These are phyloP conservation scores for Podospora pseudocomata DNA, from an alignment of 495 filamentous ascomycete species.

Conservation along the genomic window DNA sequence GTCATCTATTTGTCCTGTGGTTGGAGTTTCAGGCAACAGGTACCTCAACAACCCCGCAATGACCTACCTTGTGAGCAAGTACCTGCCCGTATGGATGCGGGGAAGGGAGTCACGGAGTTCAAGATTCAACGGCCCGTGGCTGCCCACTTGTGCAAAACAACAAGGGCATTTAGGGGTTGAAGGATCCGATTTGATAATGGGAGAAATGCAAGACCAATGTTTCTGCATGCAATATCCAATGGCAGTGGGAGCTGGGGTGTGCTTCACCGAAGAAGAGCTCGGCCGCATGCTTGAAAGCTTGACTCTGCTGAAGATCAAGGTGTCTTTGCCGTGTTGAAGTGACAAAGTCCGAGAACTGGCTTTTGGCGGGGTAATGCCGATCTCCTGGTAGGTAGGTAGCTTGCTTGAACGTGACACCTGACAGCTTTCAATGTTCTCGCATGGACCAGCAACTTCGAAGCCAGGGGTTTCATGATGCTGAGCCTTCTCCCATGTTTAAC, in stretches of 20 bases:
- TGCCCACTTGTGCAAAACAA: not conserved
- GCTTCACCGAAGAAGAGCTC: not conserved
- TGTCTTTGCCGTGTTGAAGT: not conserved
- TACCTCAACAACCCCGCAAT: not conserved
- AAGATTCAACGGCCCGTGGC: not conserved
- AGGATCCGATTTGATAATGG: not conserved
- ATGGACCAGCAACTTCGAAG: not conserved
- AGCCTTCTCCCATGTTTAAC: not conserved
- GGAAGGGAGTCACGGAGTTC: not conserved
- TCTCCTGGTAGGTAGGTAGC: not conserved
- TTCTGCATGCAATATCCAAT: not conserved
- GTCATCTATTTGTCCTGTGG: slow-evolving; percentile 26
- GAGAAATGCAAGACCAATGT: not conserved
- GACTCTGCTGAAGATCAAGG: not conserved
- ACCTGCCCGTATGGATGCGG: not conserved
- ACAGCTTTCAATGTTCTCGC: not conserved
- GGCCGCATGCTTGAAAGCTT: not conserved
- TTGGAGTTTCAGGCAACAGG: slow-evolving; percentile 6
- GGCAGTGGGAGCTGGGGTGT: not conserved
- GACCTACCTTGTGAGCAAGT: not conserved
- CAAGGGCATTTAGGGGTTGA: not conserved
- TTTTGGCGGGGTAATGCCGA: not conserved
- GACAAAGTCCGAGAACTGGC: not conserved
- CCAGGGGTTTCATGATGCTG: not conserved
- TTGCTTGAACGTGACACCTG: not conserved